Conservation (phyloP, 1,139 yeast genomes). For the Scheffersomyces titani region DNA sequence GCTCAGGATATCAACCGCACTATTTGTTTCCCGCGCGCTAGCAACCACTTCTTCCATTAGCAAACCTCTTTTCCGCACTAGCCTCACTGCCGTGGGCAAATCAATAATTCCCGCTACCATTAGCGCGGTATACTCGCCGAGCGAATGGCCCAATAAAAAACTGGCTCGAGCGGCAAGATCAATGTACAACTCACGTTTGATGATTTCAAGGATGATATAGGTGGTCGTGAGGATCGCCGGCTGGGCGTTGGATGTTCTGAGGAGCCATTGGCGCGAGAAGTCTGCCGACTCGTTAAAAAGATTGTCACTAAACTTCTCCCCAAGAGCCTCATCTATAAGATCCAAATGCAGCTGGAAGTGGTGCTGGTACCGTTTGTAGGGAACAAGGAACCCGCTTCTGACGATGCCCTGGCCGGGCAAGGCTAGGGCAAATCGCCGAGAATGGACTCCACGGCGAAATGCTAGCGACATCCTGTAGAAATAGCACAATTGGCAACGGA, state of each 20-base stretch:
- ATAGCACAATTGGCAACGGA: background rate
- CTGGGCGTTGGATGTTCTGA: conserved; percentile 55
- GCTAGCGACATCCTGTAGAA: background rate
- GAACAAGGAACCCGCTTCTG: conserved; percentile 28
- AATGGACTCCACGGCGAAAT: background rate
- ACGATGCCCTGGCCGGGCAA: conserved; percentile 49
- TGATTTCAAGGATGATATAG: conserved; percentile 32
- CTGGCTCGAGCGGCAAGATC: conserved; percentile 20
- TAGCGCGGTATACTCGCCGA: conserved; percentile 60
- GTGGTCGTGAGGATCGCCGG: conserved; percentile 59
- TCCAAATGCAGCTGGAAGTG: conserved; percentile 21
- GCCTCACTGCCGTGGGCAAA: conserved; percentile 41
- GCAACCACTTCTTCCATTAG: conserved; percentile 44
- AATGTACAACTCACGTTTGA: conserved; percentile 24
- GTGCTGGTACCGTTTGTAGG: conserved; percentile 17
- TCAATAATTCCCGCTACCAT: conserved; percentile 42
- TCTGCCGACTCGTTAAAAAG: conserved; percentile 12
- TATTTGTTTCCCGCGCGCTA: background rate
- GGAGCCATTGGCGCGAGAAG: conserved; percentile 31
- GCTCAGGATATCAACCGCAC: background rate
- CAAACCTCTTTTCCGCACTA: conserved; percentile 53
- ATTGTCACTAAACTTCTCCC: conserved; percentile 41
- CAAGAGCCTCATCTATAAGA: conserved; percentile 66
- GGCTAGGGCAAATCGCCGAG: conserved; percentile 25
- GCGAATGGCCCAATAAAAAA: conserved; percentile 54